Evolutionary conservation across 1,284 basidiomycete genomes (phyloP), one percentile per base, ranked within the genome.

Genomic region (Polyporus tsugae): DNA sequence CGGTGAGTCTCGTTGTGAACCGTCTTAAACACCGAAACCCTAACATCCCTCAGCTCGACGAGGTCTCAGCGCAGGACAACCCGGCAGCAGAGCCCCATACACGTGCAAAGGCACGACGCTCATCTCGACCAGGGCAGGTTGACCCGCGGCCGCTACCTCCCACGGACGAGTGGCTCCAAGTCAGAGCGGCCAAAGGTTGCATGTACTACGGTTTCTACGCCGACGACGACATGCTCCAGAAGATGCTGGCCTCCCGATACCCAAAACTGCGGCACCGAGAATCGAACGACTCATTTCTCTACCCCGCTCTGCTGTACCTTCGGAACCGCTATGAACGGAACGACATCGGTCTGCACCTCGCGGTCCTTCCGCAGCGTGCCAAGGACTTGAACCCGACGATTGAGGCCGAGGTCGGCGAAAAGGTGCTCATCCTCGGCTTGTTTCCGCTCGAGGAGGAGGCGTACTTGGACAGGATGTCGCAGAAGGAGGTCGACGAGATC

Each of bases 161-260:
- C 29, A 33, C 15, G 11, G 62, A 57, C 7, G 62, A 57, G 11
- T 63, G 19, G 2, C 38, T 25, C 25, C 29, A 10, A 33, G 52
- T 36, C 35, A 42, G 33, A 53, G 36, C 46, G n/a, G 25, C 49
- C 29, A 52, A 52, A 9, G 19, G 22, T 1, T 35, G n/a, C 39
- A 55, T 55, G 38, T 57, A 44, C 39, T 57, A 9, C 7, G 55
- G 55, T 35, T 36, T 36, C 55, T 57, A 36, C 55, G 55, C 55
- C 19, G 55, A 36, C 33, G 7, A 36, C 55, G 55, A 9, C 55
- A 10, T 19, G 9, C 33, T 57, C 33, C 33, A 57, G 19, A n/a
- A 33, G 17, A 17, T 36, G 55, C 6, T 38, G 4, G 9, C 29
- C 38, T 57, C 35, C 33, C 29, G 35, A 17, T 3, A 57, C 17